A percentile compares a stretch with the other conserved stretches of the same genome.
Conservation (phyloP, 192 early-diverging fungal genomes). For the Cladochytrium replicatum region DNA sequence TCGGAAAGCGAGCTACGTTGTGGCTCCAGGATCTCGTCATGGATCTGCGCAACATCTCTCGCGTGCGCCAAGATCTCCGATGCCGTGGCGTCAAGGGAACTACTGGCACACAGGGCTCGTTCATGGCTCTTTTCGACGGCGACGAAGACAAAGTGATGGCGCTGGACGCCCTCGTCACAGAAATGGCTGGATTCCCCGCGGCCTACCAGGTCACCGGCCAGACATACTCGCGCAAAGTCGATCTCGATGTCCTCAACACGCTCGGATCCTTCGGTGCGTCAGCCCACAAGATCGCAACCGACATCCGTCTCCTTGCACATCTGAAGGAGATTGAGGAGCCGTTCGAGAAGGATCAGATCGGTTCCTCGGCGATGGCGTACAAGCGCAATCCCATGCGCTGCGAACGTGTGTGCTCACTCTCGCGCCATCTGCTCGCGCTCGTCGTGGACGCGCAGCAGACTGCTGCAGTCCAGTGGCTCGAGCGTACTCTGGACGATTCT, state of each 20-base stretch:
- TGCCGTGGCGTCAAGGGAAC: constrained; percentile 98
- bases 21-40: constrained; percentile 96
- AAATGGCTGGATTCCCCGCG: constrained; percentile 72
- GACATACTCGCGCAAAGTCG: constrained; percentile 97
- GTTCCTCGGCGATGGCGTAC: constrained; percentile 98
- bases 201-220: constrained; percentile 92
- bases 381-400: constrained; percentile 99
- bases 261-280: constrained; percentile 89
- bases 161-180: constrained; percentile 83
- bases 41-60: constrained; percentile 89
- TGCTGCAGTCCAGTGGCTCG: constrained; percentile 90
- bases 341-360: constrained; percentile 99
- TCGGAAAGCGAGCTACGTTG: constrained; percentile 91
- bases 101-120: constrained; percentile 96
- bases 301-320: constrained; percentile 89
- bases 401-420: constrained; percentile 91
- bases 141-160: constrained; percentile 89
- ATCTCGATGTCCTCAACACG: constrained; percentile 78
- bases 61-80: constrained; percentile 76
- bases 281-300: constrained; percentile 93
- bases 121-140: constrained; percentile 88
- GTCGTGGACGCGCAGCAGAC: constrained; percentile 80
- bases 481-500: constrained; percentile 94
- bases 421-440: constrained; percentile 90
- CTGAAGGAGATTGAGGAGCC: constrained; percentile 99